Evolutionary conservation across 2,329 filamentous ascomycete species (phyloP).

Genomic region (Amauroascus verrucosus): DNA sequence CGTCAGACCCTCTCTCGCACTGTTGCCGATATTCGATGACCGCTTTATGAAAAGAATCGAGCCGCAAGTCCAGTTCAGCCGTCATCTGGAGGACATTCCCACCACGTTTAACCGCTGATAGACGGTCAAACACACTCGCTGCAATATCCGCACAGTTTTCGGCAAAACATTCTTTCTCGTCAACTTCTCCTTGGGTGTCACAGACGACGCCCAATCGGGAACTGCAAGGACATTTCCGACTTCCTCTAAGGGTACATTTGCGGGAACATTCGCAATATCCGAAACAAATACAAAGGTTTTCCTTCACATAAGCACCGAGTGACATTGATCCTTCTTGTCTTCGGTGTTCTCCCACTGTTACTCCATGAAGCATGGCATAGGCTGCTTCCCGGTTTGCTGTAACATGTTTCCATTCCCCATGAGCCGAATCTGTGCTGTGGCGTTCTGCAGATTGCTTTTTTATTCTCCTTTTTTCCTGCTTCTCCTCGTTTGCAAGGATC

Average conservation of each 20-base stretch:
- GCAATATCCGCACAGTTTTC: constrained; percentile 24
- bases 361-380: constrained; percentile 28
- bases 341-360: constrained; percentile 28
- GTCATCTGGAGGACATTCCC: constrained; percentile 19
- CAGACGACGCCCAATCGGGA: constrained; percentile 26
- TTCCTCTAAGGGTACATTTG: constrained; percentile 26
- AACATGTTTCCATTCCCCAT: constrained; percentile 16
- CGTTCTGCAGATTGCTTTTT: constrained; percentile 15
- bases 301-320: constrained; percentile 23
- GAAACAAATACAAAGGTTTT: constrained; percentile 30
- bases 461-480: not conserved
- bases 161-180: constrained; percentile 16
- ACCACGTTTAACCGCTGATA: constrained; percentile 21
- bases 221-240: constrained; percentile 29
- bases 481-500: constrained; percentile 17
- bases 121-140: constrained; percentile 25
- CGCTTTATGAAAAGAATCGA: constrained; percentile 24
- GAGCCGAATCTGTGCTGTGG: constrained; percentile 20
- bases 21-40: constrained; percentile 23
- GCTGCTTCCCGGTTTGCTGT: constrained; percentile 26
- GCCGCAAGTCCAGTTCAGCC: constrained; percentile 20
- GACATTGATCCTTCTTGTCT: constrained; percentile 20
- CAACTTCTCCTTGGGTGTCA: constrained; percentile 17
- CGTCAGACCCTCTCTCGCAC: constrained; percentile 1
- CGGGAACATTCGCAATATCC: constrained; percentile 26